Evolutionary conservation across 352 stramenopile genomes (phyloP), one percentile per base, ranked within the genome.

Genomic region (Globisporangium orthogonon): DNA sequence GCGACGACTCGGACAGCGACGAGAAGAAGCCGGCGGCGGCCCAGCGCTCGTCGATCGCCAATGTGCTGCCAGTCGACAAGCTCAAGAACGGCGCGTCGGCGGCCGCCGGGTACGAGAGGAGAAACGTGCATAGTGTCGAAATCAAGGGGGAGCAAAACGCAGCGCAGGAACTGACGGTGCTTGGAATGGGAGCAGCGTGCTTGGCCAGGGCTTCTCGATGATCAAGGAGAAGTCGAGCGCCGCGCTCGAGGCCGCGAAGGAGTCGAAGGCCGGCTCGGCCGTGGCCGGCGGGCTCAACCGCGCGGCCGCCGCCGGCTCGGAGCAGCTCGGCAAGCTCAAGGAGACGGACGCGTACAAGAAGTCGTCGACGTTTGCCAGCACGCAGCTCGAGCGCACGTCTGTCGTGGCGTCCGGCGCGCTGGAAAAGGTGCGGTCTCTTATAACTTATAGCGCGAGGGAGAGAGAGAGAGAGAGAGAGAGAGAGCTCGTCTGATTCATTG

Each of bases 321-420:
- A 91, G 64, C 73, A 85, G 64, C 82, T 91, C 39, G 76, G 61
- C 58, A 92, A 91, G 68, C 67, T 95, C 4, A 89, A 90, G 64
- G 83, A 89, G 54, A 88, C 85, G 31, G 85, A 90, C 7, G 81
- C 83, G 33, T 95, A 87, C 73, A 95, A 95, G 67, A 89, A 86
- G 63, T 87, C 78, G 18, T 83, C 78, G 11, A 77, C 61, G 29
- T 67, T 86, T 7, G 81, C 81, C 13, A 84, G 74, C 52, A 69
- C 69, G 17, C 68, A 69, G 31, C 81, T 81, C 51, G 78, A 89
- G 57, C 70, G 80, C 54, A 87, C 76, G 53, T 83, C 79, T 9
- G 39, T 81, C 9, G 83, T 88, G 29, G 83, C 83, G 7, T 86
- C 77, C 33, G 83, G 74, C 47, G 76, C 77, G 11, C 63, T 86